Evolutionary conservation across 306 rosid species (phyloP), one percentile per base, ranked within the genome.

Genomic region (Morella rubra): DNA sequence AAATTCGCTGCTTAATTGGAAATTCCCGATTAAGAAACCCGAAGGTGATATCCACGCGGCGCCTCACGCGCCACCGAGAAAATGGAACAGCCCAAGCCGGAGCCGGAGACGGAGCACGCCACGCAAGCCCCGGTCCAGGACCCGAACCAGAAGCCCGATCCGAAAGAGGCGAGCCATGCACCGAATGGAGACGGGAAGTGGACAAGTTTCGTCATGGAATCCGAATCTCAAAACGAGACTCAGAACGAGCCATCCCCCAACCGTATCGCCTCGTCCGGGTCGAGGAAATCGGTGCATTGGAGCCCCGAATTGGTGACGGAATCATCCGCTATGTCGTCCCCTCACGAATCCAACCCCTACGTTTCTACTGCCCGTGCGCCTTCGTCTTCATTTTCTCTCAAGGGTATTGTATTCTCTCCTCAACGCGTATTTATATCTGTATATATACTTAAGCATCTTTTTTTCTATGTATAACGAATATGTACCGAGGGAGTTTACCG

Each of bases 271-370:
- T 77, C 86, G 13, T 3, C 87, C n/a, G 88, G 77, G 50, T 5
- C 74, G 4, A 90, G 85, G 88, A 95, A 92, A 73, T 90, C 97
- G 8, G 97, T 90, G 32, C 93, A 68, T 52, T 92, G 99, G 99
- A 88, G 87, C 81, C 91, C 97, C 66, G 91, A 92, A 20, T 72
- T 92, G 86, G 92, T 92, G 49, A 77, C 88, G 3, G 96, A 92
- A 80, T 81, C 97, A 1, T 79, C 87, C n/a, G 79, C 77, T 49
- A 64, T 80, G 0, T 72, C 88, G 41, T 82, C 88, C 12, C 80
- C 90, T 37, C 74, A 52, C 11, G 91, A 79, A 77, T 80, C 87
- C 12, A 83, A 80, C 56, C 50, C 83, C 4, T 72, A 75, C 20
- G 65, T 62, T 47, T 74, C 74, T 54, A 24, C 79, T 6, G 80